These are phyloP conservation scores for Kodamaea kakaduensis DNA, from an alignment of 805 yeast species.

Conservation along the genomic window DNA sequence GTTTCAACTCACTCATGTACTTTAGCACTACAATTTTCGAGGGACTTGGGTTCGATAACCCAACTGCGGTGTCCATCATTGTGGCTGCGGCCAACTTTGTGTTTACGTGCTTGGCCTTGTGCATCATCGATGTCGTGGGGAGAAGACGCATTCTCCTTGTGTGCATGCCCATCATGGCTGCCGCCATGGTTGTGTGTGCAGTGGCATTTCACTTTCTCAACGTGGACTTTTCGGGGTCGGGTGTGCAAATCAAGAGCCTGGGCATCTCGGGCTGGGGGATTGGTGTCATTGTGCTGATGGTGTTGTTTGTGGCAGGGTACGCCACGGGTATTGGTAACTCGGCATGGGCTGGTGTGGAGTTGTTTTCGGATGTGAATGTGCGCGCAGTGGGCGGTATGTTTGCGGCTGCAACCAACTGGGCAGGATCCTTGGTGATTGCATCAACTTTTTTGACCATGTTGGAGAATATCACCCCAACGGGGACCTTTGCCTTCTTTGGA, in stretches of 20 bases:
- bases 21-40: conserved; percentile 90
- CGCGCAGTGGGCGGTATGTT: conserved; percentile 89
- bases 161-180: conserved; percentile 84
- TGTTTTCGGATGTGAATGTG: conserved; percentile 84
- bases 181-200: conserved; percentile 74
- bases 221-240: conserved; percentile 50
- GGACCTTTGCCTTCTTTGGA: conserved; percentile 89
- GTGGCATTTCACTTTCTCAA: conserved; percentile 87
- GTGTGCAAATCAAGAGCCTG: conserved; percentile 28
- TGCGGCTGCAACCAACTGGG: conserved; percentile 94
- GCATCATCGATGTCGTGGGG: conserved; percentile 83
- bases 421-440: conserved; percentile 87
- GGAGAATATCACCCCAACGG: conserved; percentile 88
- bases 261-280: conserved; percentile 82
- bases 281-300: conserved; percentile 80
- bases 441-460: conserved; percentile 93
- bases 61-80: conserved; percentile 93
- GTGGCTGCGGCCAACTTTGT: conserved; percentile 93
- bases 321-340: conserved; percentile 96
- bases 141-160: conserved; percentile 75
- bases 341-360: conserved; percentile 97
- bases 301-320: conserved; percentile 80
- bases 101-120: conserved; percentile 80
- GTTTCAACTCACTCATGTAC: conserved; percentile 95
- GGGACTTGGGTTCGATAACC: conserved; percentile 80